Evolutionary conservation across 2,329 filamentous ascomycete genomes (phyloP), one percentile per base, ranked within the genome.

Genomic region (Pestalotiopsis fici): DNA sequence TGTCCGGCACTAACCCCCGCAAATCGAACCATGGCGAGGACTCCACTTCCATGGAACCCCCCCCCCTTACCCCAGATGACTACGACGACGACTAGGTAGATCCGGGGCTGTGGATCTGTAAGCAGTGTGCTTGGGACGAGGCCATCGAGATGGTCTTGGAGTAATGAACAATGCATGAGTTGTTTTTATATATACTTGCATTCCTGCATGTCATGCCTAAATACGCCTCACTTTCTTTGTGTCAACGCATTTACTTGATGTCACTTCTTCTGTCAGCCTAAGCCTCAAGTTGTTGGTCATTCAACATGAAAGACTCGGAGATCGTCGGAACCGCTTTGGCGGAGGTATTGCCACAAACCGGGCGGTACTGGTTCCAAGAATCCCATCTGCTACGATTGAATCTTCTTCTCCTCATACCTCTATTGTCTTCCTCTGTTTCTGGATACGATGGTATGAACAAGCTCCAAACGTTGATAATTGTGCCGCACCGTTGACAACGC

Each of bases 371-470:
- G 83, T 84, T 80, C 61, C 77, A 79, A 39, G 73, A 78, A 31
- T 75, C 80, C 2, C 82, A 85, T 71, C 76, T 86, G 0, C 71
- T 84, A 12, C 71, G 76, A 21, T 74, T 85, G 18, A 85, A 85
- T 65, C 69, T 84, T 3, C 71, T 84, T 28, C 76, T 85, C 0
- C 68, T 83, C 5, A 74, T 85, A 1, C 82, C 83, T 0, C 69
- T 82, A 6, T 70, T 83, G 0, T 81, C 79, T 0, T 79, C 79
- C 0, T 75, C 79, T 2, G 77, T 79, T 3, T 76, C 74, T 21
- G 81, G 81, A 3, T 83, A 81, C 59, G 81, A 82, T 76, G 81
- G 78, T 79, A 71, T 35, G 69, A 21, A 23, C 13, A 50, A 47
- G 3, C 15, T 28, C 12, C 18, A 13, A 31, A 64, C n/a, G n/a